Evolutionary conservation across 441 rosid species (phyloP), one percentile per base, ranked within the genome.

Genomic region (Corymbia calophylla): DNA sequence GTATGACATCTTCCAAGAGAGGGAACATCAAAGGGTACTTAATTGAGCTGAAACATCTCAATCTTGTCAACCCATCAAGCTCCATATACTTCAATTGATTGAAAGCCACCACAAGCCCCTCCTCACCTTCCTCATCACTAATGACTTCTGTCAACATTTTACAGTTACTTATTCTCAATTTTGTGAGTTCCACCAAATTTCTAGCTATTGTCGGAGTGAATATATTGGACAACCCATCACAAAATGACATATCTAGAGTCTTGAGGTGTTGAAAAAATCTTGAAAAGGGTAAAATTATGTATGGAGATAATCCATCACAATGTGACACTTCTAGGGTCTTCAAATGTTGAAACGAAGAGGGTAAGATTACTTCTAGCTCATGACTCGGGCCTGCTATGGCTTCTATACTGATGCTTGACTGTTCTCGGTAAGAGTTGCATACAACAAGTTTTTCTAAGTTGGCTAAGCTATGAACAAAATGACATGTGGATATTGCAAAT

Each of bases 331-430:
- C 14, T 5, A 23, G n/a, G 23, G 62, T 23, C 62, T 23, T 23
- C 11, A 56, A 21, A 8, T 56, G 5, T 56, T 56, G 62, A 56
- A 56, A 23, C 23, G 62, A 4, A 21, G 23, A 23, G 12, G 62
- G 64, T 25, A 58, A 58, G 5, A 25, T 25, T 25, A 25, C n/a
- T 25, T 58, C 2, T 58, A 1, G 14, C 64, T 58, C 64, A 10
- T 58, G n/a, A 58, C 64, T 58, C 25, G 64, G 60, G 0, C 12
- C 60, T 23, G 0, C 5, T 9, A 21, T 56, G 60, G 60, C 29
- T 56, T 9, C 11, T 1, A 25, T 25, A 58, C 0, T 25, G 15
- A 25, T 25, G n/a, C 15, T 58, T 0, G 25, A 0, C n/a, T 11
- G 7, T 58, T 58, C n/a, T 25, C 0, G n/a, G 2, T 25, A 27